These are phyloP conservation scores for Anisogramma anomala DNA, from an alignment of 2,329 filamentous ascomycete species.

Conservation along the genomic window DNA sequence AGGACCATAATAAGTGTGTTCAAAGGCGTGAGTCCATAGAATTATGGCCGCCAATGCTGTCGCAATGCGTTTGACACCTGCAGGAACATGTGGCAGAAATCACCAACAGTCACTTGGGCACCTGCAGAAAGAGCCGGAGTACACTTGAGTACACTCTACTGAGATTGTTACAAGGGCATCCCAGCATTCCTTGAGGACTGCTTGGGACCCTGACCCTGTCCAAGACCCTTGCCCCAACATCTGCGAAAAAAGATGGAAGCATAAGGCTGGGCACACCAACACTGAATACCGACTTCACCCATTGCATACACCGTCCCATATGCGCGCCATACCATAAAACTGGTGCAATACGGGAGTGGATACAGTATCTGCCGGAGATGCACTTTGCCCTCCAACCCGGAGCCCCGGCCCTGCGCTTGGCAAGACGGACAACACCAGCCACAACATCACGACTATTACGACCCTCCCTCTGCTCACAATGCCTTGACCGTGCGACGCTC, in stretches of 20 bases:
- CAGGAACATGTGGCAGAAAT: neutral
- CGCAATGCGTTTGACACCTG: neutral
- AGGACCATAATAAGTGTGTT: conserved; percentile 50
- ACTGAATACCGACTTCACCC: neutral
- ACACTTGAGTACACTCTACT: no score
- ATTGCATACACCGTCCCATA: conserved; percentile 1
- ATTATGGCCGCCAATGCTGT: neutral
- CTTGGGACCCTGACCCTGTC: neutral
- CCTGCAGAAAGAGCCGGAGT: no score
- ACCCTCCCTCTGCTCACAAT: conserved; percentile 28
- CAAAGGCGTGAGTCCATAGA: neutral
- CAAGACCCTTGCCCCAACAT: neutral
- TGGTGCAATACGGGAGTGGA: no score
- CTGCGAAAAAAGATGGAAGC: conserved; percentile 11
- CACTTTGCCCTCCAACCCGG: conserved; percentile 41
- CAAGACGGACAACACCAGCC: conserved; percentile 24
- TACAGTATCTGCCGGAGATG: no score
- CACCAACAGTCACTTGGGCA: neutral
- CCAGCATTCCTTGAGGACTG: no score
- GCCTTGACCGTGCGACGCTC: conserved; percentile 23
- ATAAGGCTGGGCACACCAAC: conserved; percentile 3
- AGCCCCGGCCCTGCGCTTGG: conserved; percentile 37
- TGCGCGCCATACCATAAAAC: conserved; percentile 13
- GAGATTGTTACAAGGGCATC: no score
- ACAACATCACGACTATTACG: conserved; percentile 24